Evolutionary conservation across 2,329 filamentous ascomycete species (phyloP).

Genomic region (Fusarium odoratissimum): DNA sequence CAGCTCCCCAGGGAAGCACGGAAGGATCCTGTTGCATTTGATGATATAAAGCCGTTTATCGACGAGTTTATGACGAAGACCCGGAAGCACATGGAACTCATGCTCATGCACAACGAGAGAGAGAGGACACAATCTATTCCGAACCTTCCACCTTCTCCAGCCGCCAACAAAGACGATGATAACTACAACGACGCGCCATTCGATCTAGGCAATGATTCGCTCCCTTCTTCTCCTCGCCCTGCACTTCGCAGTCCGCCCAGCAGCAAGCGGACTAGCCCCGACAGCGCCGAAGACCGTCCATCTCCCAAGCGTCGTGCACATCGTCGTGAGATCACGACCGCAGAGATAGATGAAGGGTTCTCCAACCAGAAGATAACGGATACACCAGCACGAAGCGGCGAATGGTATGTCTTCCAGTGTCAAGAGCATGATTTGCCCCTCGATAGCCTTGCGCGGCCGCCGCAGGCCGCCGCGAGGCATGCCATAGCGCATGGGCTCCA

Average conservation of each 20-base stretch:
- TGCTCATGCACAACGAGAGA: neutral
- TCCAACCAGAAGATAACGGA: neutral
- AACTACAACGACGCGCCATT: neutral
- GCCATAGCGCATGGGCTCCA: neutral
- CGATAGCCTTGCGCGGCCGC: neutral
- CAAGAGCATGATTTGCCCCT: neutral
- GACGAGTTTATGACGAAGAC: neutral
- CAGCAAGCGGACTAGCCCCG: fast-evolving
- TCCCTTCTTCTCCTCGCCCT: fast-evolving
- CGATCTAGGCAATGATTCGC: no score
- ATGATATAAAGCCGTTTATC: neutral
- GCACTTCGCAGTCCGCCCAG: fast-evolving
- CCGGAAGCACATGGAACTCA: neutral
- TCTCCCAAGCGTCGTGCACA: neutral
- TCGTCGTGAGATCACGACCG: neutral
- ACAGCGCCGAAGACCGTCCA: neutral
- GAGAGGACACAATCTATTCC: neutral
- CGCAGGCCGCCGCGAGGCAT: neutral
- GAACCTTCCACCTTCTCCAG: neutral
- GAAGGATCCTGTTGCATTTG: fast-evolving
- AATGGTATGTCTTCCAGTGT: neutral
- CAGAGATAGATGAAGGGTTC: neutral
- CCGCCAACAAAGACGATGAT: neutral
- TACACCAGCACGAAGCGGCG: neutral
- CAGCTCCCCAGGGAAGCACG: neutral